Base-by-base conservation (phyloP, 208 protist species). In the Leishmania gerbilli region DNA sequence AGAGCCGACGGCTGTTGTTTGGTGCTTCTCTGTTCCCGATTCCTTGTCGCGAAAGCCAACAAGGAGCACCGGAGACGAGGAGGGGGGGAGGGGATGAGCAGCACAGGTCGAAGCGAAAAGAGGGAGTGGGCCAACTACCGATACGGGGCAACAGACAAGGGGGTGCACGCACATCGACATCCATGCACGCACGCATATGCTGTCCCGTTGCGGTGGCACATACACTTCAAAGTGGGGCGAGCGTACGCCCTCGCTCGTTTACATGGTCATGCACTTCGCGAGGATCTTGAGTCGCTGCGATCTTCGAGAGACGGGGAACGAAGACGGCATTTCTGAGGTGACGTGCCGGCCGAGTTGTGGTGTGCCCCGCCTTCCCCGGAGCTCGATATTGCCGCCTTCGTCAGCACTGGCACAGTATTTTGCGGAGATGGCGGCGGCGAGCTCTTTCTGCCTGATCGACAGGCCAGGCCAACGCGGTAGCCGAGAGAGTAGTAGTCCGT, bases 351-450 rank as follows among this genome's bases (percentile, higher is more conserved):
- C n/a, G 64, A 27, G 34, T 7, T 8, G 37, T 71, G 24, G 62
- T 19, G 51, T 78, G 42, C 79, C 76, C 64, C 62, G 37, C 42
- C 4, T n/a, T 69, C 64, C 15, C 64, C 27, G 47, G 74, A 49
- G 42, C 79, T 34, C 37, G 42, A 51, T 17, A 40, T 6, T 37
- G 53, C 55, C 40, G 79, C 34, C 40, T 42, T n/a, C 64, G 49
- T 7, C 79, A 68, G 51, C 65, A 49, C 24, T 31, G 72, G 65
- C 31, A 65, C 15, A 24, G 45, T 69, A 31, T 13, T 34, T 3
- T 53, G 34, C 34, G 64, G 13, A 34, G 13, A 9, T 24, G n/a
- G 64, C 31, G 3, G 64, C 27, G 34, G 27, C 34, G 64, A 69
- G 64, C 64, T 42, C 21, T 45, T 9, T 21, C 31, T 17, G 37